Percentiles rank a stretch among this genome's conserved stretches.
Evolutionary conservation across 228 moss, liverwort and hornwort species (phyloP).

Genomic region (Sphagnum magellanicum): DNA sequence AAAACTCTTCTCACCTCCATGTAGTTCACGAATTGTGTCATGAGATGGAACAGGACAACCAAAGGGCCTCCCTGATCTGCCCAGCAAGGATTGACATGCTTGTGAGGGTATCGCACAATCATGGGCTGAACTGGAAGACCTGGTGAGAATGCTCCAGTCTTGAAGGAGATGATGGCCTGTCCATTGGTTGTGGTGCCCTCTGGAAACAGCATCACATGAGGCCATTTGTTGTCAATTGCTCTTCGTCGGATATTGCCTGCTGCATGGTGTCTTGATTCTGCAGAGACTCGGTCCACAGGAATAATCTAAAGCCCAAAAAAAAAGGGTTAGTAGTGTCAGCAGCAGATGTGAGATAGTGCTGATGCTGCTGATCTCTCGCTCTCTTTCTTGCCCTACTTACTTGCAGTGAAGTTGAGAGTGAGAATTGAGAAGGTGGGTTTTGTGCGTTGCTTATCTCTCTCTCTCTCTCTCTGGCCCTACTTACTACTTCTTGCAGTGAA

Average conservation of each 20-base stretch:
- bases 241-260: conserved; percentile 39
- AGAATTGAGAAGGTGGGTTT: too few relatives aligned
- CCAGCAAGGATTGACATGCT: conserved; percentile 61
- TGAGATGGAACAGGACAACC: conserved; percentile 44
- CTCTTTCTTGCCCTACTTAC: too few relatives aligned
- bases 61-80: conserved; percentile 59
- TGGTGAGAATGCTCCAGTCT: conserved; percentile 52
- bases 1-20: conserved; percentile 27
- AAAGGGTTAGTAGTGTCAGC: not conserved
- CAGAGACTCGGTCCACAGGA: conserved; percentile 49
- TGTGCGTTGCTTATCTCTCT: too few relatives aligned
- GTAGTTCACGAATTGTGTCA: conserved; percentile 56
- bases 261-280: conserved; percentile 48
- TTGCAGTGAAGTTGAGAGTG: not conserved
- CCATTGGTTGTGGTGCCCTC: conserved; percentile 67
- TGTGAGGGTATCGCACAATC: conserved; percentile 45
- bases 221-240: conserved; percentile 61
- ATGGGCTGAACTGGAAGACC: conserved; percentile 54
- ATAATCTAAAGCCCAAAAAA: conserved; percentile 26
- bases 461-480: too few relatives aligned
- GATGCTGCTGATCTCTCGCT: too few relatives aligned
- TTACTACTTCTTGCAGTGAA: too few relatives aligned
- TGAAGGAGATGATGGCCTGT: conserved; percentile 44
- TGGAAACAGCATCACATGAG: conserved; percentile 50
- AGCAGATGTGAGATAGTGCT: not conserved